Percentiles rank a stretch among this genome's conserved stretches.
Evolutionary conservation across 148 eudicot genomes (phyloP).

Genomic region (Silene latifolia): DNA sequence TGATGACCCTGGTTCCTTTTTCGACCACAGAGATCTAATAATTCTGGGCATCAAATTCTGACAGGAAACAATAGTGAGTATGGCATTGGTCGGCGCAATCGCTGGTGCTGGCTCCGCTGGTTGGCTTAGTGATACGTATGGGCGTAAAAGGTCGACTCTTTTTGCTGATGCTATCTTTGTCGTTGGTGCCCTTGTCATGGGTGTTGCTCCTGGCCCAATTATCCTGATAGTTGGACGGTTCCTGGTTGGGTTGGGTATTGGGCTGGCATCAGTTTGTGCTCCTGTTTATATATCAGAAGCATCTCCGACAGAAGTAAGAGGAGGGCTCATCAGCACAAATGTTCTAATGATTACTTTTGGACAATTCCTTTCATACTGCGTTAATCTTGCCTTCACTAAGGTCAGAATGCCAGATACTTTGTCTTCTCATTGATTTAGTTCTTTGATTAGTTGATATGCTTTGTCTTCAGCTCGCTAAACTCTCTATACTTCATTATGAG

Average conservation of each 20-base stretch:
- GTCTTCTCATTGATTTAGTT: conserved; percentile 7
- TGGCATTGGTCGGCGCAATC: conserved; percentile 91
- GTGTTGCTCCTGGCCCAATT: conserved; percentile 77
- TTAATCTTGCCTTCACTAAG: conserved; percentile 91
- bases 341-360: conserved; percentile 92
- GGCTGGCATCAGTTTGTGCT: conserved; percentile 89
- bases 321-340: conserved; percentile 90
- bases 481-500: background rate
- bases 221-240: conserved; percentile 76
- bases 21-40: background rate
- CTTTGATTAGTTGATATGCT: background rate
- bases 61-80: conserved; percentile 92
- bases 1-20: background rate
- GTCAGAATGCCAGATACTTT: conserved; percentile 66
- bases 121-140: conserved; percentile 73
- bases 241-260: conserved; percentile 78
- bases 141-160: conserved; percentile 80
- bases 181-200: conserved; percentile 74
- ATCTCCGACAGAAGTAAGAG: conserved; percentile 79
- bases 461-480: background rate
- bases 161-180: conserved; percentile 65
- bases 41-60: background rate
- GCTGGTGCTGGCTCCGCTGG: conserved; percentile 85
- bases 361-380: conserved; percentile 93
- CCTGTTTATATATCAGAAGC: conserved; percentile 90